A percentile compares a stretch with the other conserved stretches of the same genome.
Evolutionary conservation across 1,139 yeast species (phyloP).

Genomic region (Suhomyces maxii): DNA sequence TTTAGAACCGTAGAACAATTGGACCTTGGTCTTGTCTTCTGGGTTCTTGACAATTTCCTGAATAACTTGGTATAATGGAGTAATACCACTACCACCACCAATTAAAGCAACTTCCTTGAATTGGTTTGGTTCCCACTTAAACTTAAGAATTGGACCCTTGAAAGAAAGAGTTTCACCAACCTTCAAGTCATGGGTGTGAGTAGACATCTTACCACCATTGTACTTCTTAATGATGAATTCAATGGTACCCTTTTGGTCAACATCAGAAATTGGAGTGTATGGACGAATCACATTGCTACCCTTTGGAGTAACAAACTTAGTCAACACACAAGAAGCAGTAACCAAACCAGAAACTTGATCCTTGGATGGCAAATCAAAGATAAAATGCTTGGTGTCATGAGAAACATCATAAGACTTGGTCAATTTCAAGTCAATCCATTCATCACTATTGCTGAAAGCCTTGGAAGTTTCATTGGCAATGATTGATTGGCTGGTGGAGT

Average conservation of each 20-base stretch:
- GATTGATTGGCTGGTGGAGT: conserved; percentile 25
- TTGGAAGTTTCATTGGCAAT: conserved; percentile 51
- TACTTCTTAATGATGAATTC: conserved; percentile 85
- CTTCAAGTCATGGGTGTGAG: conserved; percentile 69
- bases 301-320: conserved; percentile 80
- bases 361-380: conserved; percentile 67
- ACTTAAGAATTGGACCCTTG: conserved; percentile 93
- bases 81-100: conserved; percentile 97
- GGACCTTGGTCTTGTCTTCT: conserved; percentile 79
- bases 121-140: conserved; percentile 88
- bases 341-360: conserved; percentile 77
- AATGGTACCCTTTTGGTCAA: conserved; percentile 67
- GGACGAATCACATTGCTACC: conserved; percentile 94
- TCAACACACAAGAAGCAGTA: conserved; percentile 76
- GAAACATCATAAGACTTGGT: conserved; percentile 56
- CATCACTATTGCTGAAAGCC: conserved; percentile 66
- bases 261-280: conserved; percentile 86
- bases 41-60: conserved; percentile 72
- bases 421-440: conserved; percentile 82
- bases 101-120: conserved; percentile 77
- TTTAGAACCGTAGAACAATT: conserved; percentile 77
- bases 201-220: conserved; percentile 81
- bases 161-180: conserved; percentile 81
- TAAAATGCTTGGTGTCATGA: conserved; percentile 64
- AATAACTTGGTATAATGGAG: conserved; percentile 87